These are phyloP conservation scores for Jamesozyma gamospora DNA, from an alignment of 805 yeast genomes.

Conservation along the genomic window DNA sequence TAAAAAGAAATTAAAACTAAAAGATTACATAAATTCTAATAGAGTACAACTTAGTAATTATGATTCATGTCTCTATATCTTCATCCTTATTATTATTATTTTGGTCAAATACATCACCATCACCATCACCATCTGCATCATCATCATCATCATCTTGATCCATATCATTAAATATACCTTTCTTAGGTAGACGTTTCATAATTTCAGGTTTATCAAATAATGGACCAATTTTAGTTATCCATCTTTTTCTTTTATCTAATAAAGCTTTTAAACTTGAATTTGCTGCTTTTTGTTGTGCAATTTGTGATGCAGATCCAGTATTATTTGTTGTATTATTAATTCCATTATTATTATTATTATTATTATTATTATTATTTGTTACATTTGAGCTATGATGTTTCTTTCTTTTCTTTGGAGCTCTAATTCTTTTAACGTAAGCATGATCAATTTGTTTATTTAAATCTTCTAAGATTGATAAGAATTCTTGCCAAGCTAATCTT, in stretches of 20 bases:
- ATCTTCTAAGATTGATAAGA: slow-evolving; percentile 79
- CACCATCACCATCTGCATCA: slow-evolving; percentile 6
- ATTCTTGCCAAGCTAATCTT: slow-evolving; percentile 92
- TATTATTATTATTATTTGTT: neutral
- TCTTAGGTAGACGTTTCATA: slow-evolving; percentile 69
- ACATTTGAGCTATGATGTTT: slow-evolving; percentile 18
- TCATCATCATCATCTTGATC: slow-evolving; percentile 36
- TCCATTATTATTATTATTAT: too few species aligned
- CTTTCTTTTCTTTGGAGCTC: slow-evolving; percentile 50
- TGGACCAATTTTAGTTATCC: slow-evolving; percentile 87
- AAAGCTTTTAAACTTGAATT: slow-evolving; percentile 69
- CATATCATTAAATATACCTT: slow-evolving; percentile 40
- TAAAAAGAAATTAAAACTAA: too few species aligned
- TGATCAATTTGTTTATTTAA: slow-evolving; percentile 95
- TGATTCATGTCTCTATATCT: slow-evolving; percentile 13
- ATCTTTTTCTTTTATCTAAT: slow-evolving; percentile 74
- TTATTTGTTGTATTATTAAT: too few species aligned
- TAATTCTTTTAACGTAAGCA: slow-evolving; percentile 73
- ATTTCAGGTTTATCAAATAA: slow-evolving; percentile 56
- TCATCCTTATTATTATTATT: slow-evolving; percentile 22
- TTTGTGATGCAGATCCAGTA: slow-evolving; percentile 28
- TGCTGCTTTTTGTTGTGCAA: slow-evolving; percentile 56
- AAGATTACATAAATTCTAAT: too few species aligned
- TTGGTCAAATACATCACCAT: slow-evolving; percentile 22
- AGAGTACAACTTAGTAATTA: too few species aligned